Base-by-base conservation (phyloP, 1,284 basidiomycete species). In the Fistulinella cinereoalba region DNA sequence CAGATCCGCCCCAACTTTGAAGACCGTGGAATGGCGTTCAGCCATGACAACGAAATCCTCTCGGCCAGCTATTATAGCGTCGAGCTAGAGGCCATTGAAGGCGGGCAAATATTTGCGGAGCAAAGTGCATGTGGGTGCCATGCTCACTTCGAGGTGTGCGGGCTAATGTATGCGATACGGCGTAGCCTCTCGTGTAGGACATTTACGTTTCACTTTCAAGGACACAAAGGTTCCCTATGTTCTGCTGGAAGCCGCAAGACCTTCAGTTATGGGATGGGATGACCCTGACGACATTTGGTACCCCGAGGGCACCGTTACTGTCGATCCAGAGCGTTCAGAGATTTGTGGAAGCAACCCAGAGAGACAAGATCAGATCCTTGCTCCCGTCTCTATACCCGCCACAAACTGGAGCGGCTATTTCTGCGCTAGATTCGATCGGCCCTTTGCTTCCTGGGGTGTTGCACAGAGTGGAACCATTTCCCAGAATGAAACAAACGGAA, bases 111-210 rank as follows among this genome's bases (percentile, higher is more conserved):
- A 18, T 56, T 74, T 4, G 80, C 78, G 0, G 84, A 90, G 58
- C 81, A 88, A 61, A 79, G 76, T 46, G 83, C 88, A 2, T 85
- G 88, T 88, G 55, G 43, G 82, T 72, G n/a, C 13, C 21, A n/a
- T 36, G 4, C 32, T 36, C 12, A 15, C 28, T 23, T 33, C 12
- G 27, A 33, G 3, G 15, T 21, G 10, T n/a, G 19, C 22, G 15
- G 13, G 25, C 43, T 62, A 23, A 49, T 24, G n/a, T 27, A 5
- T 38, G 5, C 13, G 5, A 18, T 19, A 10, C 37, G 32, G 16
- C 52, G 22, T 53, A 88, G 85, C 87, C 6, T 89, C 88, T 5
- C 80, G 87, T 15, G 87, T 88, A 15, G 88, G 85, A 0, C 87
- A 91, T 57, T 70, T 92, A 2, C 77, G 83, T 2, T 89, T 91